Conservation (phyloP, 2,329 filamentous ascomycete genomes). For the Camptophora hylomeconis region DNA sequence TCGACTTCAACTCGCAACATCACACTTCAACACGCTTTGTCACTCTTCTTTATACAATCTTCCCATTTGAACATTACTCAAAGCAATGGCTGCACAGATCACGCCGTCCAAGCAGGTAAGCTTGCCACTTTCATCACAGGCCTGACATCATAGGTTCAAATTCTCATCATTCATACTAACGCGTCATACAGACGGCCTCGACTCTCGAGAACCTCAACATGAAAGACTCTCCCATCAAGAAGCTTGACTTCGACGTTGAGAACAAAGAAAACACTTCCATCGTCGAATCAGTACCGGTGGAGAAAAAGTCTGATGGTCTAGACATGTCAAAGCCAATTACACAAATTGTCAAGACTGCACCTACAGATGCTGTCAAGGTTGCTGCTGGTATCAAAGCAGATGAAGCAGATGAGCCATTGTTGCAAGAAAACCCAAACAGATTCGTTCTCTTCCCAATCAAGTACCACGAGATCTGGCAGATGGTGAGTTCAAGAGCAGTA, state of each 20-base stretch:
- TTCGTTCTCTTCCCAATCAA: conserved; percentile 99
- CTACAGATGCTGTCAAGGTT: conserved; percentile 27
- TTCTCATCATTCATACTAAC: conserved; percentile 29
- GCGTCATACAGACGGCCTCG: conserved; percentile 58
- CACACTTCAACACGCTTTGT: conserved; percentile 12
- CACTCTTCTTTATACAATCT: conserved; percentile 4
- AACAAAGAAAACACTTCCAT: conserved; percentile 70
- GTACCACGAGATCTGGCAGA: conserved; percentile 19
- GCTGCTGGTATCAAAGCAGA: conserved; percentile 48
- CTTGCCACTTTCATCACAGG: conserved; percentile 27
- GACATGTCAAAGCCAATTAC: conserved; percentile 44
- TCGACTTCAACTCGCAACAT: conserved; percentile 7
- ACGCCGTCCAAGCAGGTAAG: conserved; percentile 62
- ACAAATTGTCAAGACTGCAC: conserved; percentile 32
- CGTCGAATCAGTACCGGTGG: conserved; percentile 37
- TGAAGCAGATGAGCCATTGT: conserved; percentile 75
- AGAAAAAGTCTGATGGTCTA: no score
- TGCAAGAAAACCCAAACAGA: conserved; percentile 88
- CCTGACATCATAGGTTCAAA: conserved; percentile 21
- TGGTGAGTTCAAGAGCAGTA: conserved; percentile 25
- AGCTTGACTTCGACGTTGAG: conserved; percentile 56
- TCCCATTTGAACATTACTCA: conserved; percentile 15
- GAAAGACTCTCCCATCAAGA: conserved; percentile 76
- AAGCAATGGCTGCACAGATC: conserved; percentile 68
- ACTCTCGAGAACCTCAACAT: conserved; percentile 83